These are phyloP conservation scores for Galeopsis tetrahit DNA, from an alignment of 257 asterid genomes.

Conservation along the genomic window DNA sequence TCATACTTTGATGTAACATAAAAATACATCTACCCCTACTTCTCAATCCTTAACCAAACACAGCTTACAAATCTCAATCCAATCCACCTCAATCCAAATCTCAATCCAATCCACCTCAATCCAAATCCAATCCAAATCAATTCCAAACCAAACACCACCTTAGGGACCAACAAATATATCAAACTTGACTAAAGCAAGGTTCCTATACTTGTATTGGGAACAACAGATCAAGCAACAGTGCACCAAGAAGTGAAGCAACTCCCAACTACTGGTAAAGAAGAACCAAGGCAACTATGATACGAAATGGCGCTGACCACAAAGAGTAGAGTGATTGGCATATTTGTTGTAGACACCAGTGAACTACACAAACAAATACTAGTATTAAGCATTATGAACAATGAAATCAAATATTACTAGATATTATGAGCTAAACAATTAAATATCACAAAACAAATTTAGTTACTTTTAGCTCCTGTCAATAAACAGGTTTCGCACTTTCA, in stretches of 20 bases:
- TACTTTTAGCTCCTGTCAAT: slow-evolving; percentile 24
- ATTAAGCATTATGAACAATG: slow-evolving; percentile 14
- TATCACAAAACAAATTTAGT: not conserved
- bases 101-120: too few relatives aligned
- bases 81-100: too few relatives aligned
- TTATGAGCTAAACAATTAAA: slow-evolving; percentile 17
- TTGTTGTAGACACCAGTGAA: slow-evolving; percentile 67
- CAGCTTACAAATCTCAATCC: too few relatives aligned
- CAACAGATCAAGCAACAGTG: slow-evolving; percentile 78
- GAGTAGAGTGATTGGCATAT: slow-evolving; percentile 87
- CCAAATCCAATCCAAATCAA: too few relatives aligned
- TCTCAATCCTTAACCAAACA: too few relatives aligned
- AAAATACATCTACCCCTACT: too few relatives aligned
- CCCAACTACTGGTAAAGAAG: slow-evolving; percentile 94
- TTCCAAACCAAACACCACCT: too few relatives aligned
- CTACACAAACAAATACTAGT: not conserved
- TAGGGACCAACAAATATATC: too few relatives aligned
- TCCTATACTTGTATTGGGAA: slow-evolving; percentile 80
- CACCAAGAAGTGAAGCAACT: slow-evolving; percentile 85
- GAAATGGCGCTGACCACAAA: slow-evolving; percentile 97
- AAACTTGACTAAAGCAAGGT: slow-evolving; percentile 23
- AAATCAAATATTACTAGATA: not conserved
- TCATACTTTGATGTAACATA: too few relatives aligned
- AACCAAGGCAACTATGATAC: slow-evolving; percentile 72
- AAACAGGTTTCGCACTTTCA: too few relatives aligned